Percentiles rank a stretch among this genome's conserved stretches.
Evolutionary conservation across 306 rosid genomes (phyloP).

Genomic region (Vicia faba): DNA sequence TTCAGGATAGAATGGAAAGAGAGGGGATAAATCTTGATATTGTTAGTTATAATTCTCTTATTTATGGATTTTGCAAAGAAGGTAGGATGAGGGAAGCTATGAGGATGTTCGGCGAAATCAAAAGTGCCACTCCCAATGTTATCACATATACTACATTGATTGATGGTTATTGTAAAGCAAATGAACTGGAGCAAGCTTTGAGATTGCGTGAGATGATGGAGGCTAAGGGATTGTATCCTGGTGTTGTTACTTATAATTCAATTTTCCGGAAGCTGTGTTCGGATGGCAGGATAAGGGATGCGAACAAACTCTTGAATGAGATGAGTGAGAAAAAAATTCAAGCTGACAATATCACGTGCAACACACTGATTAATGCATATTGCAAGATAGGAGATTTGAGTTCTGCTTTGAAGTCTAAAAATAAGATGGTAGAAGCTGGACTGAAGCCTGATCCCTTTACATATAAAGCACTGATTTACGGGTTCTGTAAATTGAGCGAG

Average conservation of each 20-base stretch:
- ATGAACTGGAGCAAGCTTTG: constrained; percentile 74
- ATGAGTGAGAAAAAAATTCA: constrained; percentile 75
- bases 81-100: constrained; percentile 88
- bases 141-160: constrained; percentile 80
- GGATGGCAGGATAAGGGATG: constrained; percentile 83
- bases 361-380: constrained; percentile 87
- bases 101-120: constrained; percentile 68
- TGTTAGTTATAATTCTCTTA: constrained; percentile 77
- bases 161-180: constrained; percentile 73
- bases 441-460: constrained; percentile 74
- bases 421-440: constrained; percentile 75
- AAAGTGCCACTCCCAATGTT: constrained; percentile 63
- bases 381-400: constrained; percentile 77
- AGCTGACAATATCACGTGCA: constrained; percentile 84
- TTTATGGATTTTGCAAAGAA: constrained; percentile 77
- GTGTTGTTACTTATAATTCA: constrained; percentile 81
- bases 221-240: constrained; percentile 69
- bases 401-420: constrained; percentile 78
- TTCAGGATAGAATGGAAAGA: constrained; percentile 78
- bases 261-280: constrained; percentile 71
- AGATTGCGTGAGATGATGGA: constrained; percentile 65
- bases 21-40: constrained; percentile 74
- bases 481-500: constrained; percentile 65
- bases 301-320: constrained; percentile 75
- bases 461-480: constrained; percentile 77